These are phyloP conservation scores for Mycena leptocephala DNA, from an alignment of 768 basidiomycete genomes.

Conservation along the genomic window DNA sequence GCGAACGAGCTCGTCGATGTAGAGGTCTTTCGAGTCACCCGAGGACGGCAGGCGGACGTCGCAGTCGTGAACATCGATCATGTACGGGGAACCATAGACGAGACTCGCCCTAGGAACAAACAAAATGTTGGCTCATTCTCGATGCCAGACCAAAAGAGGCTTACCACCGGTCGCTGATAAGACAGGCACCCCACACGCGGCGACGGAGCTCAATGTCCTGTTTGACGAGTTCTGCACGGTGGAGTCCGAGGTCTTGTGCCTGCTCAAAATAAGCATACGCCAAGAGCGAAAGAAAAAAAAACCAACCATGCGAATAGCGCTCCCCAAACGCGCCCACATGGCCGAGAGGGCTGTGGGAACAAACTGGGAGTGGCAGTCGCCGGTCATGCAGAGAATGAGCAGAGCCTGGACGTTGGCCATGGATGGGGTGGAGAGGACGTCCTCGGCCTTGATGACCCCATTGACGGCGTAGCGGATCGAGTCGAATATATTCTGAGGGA, in stretches of 20 bases:
- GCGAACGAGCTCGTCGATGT: slow-evolving; percentile 93
- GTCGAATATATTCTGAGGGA: slow-evolving; percentile 91
- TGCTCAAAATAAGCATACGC: slow-evolving; percentile 45
- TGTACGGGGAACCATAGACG: slow-evolving; percentile 93
- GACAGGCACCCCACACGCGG: slow-evolving; percentile 94
- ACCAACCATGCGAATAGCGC: slow-evolving; percentile 92
- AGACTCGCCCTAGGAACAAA: slow-evolving; percentile 78
- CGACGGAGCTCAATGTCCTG: slow-evolving; percentile 90
- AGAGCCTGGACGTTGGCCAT: slow-evolving; percentile 92
- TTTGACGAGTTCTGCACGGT: slow-evolving; percentile 91
- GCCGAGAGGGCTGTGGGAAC: slow-evolving; percentile 91
- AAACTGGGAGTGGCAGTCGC: slow-evolving; percentile 92
- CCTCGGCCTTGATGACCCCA: slow-evolving; percentile 88
- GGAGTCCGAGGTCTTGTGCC: slow-evolving; percentile 98
- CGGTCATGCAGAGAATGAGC: slow-evolving; percentile 89
- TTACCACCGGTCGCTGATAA: slow-evolving; percentile 95
- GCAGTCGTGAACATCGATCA: slow-evolving; percentile 98
- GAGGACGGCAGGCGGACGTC: slow-evolving; percentile 95
- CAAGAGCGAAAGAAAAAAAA: neutral
- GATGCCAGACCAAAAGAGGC: slow-evolving; percentile 41
- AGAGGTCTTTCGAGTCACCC: slow-evolving; percentile 83
- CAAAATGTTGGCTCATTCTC: slow-evolving; percentile 6
- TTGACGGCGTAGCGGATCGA: slow-evolving; percentile 92
- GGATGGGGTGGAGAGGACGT: slow-evolving; percentile 90
- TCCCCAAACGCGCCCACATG: slow-evolving; percentile 88